phyloP scores from a whole-genome alignment of 2,329 filamentous ascomycete genomes.

The Xylaria digitata region DNA sequence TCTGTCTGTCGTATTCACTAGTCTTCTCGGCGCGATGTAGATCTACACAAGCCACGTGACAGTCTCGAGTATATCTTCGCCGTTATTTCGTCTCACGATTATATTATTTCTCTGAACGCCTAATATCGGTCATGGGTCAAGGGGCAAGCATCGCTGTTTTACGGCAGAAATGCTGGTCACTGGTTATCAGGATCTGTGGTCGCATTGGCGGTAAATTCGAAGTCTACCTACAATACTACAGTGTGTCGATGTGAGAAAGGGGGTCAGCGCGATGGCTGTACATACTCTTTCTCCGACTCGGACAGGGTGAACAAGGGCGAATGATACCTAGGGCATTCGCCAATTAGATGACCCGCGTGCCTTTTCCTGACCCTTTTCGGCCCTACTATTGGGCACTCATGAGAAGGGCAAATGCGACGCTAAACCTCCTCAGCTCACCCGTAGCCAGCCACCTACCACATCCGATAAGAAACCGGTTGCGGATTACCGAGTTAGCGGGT shows the following conservation, averaged over 20 bases:
- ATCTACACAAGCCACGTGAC: conserved; percentile 6
- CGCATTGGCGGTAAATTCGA: conserved; percentile 25
- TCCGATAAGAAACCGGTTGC: conserved; percentile 17
- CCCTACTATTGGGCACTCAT: conserved; percentile 33
- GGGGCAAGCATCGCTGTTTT: conserved; percentile 1
- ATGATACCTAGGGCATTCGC: conserved; percentile 20
- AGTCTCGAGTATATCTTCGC: neutral
- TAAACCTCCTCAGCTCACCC: conserved; percentile 30
- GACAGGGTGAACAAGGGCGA: conserved; percentile 16
- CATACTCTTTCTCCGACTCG: conserved; percentile 21
- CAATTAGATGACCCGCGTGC: conserved; percentile 23
- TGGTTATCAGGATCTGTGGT: conserved; percentile 20
- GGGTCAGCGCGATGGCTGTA: conserved; percentile 10
- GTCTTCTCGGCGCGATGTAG: neutral
- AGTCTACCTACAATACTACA: neutral
- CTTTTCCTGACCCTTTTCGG: conserved; percentile 25
- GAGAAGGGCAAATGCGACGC: conserved; percentile 25
- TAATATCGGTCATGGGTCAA: conserved; percentile 14
- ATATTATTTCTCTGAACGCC: neutral
- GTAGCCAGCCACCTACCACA: conserved; percentile 13
- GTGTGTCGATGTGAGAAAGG: conserved; percentile 11
- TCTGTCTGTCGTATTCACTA: conserved; percentile 1
- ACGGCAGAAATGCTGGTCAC: neutral
- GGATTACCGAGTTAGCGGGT: conserved; percentile 1
- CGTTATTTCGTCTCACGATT: neutral